Conservation (phyloP, 148 eudicot species). For the Amaranthus hypochondriacus region DNA sequence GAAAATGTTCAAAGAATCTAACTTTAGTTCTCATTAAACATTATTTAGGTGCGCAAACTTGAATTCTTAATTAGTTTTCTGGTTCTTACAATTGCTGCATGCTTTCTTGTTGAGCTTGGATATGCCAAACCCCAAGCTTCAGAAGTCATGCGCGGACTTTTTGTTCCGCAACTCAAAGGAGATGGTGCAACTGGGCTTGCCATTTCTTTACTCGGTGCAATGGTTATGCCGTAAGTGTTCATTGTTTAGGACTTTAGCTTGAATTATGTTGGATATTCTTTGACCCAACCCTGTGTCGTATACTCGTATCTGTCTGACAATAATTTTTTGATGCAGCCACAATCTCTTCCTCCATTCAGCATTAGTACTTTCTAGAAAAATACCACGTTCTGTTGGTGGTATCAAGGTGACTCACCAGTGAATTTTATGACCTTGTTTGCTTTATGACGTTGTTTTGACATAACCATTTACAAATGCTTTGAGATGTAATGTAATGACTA, state of each 20-base stretch:
- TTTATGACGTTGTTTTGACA: too few species aligned
- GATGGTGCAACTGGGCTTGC: conserved; percentile 84
- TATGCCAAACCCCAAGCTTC: conserved; percentile 76
- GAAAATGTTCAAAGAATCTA: conserved; percentile 3
- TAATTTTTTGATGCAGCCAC: conserved; percentile 56
- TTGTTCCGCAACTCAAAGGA: conserved; percentile 91
- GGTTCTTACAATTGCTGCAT: conserved; percentile 79
- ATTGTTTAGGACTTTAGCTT: not conserved
- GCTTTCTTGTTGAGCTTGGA: conserved; percentile 82
- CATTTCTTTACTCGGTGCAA: conserved; percentile 96
- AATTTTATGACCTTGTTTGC: not conserved
- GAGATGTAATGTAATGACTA: conserved; percentile 2
- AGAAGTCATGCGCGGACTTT: conserved; percentile 76
- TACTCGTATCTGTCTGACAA: conserved; percentile 1
- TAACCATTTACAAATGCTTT: not conserved
- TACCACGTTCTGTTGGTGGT: conserved; percentile 76
- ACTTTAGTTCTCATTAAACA: conserved; percentile 7
- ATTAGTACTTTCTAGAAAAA: conserved; percentile 92
- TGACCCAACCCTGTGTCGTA: not conserved
- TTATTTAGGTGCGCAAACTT: conserved; percentile 81
- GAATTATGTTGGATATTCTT: not conserved
- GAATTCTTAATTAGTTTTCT: conserved; percentile 81
- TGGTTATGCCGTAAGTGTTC: conserved; percentile 97
- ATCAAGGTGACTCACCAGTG: conserved; percentile 51
- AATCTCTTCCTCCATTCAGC: conserved; percentile 99